Conservation (phyloP, 2,329 filamentous ascomycete species). For the Xylariaceae sp. region DNA sequence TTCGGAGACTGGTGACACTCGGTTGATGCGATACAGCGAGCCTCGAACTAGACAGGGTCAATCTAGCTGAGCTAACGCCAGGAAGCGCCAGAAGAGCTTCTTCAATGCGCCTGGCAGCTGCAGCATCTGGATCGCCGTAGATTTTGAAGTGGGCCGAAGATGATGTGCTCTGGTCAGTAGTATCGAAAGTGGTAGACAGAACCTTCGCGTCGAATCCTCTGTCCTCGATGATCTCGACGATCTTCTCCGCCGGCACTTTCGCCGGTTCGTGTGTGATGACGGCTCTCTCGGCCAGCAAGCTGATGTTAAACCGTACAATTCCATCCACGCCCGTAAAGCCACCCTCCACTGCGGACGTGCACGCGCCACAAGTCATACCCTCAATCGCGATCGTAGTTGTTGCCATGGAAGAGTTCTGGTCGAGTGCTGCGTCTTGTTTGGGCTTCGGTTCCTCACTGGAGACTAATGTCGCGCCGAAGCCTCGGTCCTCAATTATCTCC, state of each 20-base stretch:
- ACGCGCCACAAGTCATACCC: constrained; percentile 97
- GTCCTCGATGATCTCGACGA: constrained; percentile 81
- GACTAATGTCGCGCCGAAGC: constrained; percentile 74
- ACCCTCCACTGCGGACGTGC: constrained; percentile 83
- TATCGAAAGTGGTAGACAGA: constrained; percentile 67
- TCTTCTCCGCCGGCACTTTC: constrained; percentile 65
- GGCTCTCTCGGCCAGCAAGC: constrained; percentile 84
- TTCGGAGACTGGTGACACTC: constrained; percentile 68
- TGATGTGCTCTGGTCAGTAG: constrained; percentile 48
- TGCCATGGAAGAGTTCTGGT: constrained; percentile 42
- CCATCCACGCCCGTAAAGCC: constrained; percentile 75
- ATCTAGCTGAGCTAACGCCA: constrained; percentile 67
- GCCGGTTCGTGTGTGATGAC: constrained; percentile 77
- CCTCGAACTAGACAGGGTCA: constrained; percentile 69
- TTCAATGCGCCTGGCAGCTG: constrained; percentile 68
- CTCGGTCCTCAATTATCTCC: constrained; percentile 62
- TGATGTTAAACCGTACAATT: constrained; percentile 87
- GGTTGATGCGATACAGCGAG: constrained; percentile 70
- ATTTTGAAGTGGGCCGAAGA: constrained; percentile 74
- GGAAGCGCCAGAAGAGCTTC: constrained; percentile 56
- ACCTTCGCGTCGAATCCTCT: constrained; percentile 81
- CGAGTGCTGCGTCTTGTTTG: constrained; percentile 32
- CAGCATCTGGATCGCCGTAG: constrained; percentile 70
- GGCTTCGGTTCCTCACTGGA: constrained; percentile 56
- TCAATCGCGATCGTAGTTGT: constrained; percentile 85